phyloP scores from a whole-genome alignment of 305 asterid genomes.

The Solanum hybrid region DNA sequence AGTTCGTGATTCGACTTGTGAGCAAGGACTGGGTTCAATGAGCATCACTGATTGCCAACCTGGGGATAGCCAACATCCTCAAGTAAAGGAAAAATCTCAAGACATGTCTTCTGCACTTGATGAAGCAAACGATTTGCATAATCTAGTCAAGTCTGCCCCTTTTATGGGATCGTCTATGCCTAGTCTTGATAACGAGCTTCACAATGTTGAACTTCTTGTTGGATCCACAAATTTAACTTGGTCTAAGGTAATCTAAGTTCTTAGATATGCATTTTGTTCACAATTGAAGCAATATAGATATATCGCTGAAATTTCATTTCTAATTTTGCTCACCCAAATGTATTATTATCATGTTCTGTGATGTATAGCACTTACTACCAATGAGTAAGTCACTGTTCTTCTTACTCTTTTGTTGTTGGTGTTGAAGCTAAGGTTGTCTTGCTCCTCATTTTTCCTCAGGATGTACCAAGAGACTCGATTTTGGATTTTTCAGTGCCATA shows the following conservation, averaged over 20 bases:
- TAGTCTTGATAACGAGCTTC: background rate
- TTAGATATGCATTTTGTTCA: background rate
- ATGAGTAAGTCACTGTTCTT: background rate
- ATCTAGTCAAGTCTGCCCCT: background rate
- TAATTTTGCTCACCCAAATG: background rate
- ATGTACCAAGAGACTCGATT: background rate
- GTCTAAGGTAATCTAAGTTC: slow-evolving; percentile 2
- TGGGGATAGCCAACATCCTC: slow-evolving; percentile 21
- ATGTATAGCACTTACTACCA: background rate
- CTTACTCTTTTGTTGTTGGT: background rate
- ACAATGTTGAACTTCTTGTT: background rate
- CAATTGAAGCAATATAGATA: background rate
- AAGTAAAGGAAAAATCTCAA: slow-evolving; percentile 24
- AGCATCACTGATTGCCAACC: slow-evolving; percentile 31
- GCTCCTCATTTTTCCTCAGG: background rate
- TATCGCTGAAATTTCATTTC: background rate
- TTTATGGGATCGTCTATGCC: background rate
- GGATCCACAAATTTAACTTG: slow-evolving; percentile 7
- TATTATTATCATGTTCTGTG: background rate
- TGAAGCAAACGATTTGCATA: slow-evolving; percentile 11
- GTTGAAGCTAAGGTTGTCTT: background rate
- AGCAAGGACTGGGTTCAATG: slow-evolving; percentile 27
- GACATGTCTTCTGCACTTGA: slow-evolving; percentile 21
- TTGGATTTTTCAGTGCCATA: background rate
- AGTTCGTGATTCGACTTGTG: slow-evolving; percentile 24